These are phyloP conservation scores for Cyberlindnera veronae DNA, from an alignment of 805 yeast species.

Conservation along the genomic window DNA sequence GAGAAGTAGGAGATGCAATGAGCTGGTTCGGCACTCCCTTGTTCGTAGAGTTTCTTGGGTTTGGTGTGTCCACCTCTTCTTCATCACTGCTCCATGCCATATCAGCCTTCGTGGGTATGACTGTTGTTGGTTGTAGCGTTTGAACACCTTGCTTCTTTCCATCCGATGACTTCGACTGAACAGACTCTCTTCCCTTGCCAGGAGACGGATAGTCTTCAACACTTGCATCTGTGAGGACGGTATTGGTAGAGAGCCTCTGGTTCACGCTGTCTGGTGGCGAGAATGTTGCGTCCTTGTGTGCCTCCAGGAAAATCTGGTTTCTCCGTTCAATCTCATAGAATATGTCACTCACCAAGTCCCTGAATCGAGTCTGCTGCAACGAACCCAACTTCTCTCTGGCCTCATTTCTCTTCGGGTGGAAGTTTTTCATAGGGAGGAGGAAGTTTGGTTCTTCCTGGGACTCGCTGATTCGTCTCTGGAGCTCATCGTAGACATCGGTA, in stretches of 20 bases:
- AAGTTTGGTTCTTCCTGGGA: slow-evolving; percentile 56
- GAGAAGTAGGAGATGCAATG: no score
- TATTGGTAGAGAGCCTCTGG: slow-evolving; percentile 5
- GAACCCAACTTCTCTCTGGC: slow-evolving; percentile 90
- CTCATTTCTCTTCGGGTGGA: slow-evolving; percentile 93
- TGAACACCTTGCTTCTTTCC: slow-evolving; percentile 24
- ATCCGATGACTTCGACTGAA: slow-evolving; percentile 3
- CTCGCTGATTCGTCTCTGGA: slow-evolving; percentile 71
- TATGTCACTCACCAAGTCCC: slow-evolving; percentile 88
- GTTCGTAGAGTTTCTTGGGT: neutral
- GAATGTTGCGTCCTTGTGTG: neutral
- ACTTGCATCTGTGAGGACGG: slow-evolving; percentile 1
- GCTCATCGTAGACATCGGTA: slow-evolving; percentile 93
- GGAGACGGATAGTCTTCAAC: slow-evolving; percentile 3
- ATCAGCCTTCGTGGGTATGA: slow-evolving; percentile 82
- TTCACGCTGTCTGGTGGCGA: neutral
- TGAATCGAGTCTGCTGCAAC: slow-evolving; percentile 76
- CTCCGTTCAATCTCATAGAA: slow-evolving; percentile 82
- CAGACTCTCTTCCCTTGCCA: slow-evolving; percentile 3
- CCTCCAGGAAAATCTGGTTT: slow-evolving; percentile 38
- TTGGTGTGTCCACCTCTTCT: slow-evolving; percentile 49
- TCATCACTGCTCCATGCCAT: slow-evolving; percentile 89
- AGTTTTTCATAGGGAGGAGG: slow-evolving; percentile 63
- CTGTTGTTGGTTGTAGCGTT: slow-evolving; percentile 58
- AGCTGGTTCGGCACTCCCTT: no score